A percentile compares a stretch with the other conserved stretches of the same genome.
phyloP scores from a whole-genome alignment of 352 stramenopile genomes.

The Elongisporangium anandrum region DNA sequence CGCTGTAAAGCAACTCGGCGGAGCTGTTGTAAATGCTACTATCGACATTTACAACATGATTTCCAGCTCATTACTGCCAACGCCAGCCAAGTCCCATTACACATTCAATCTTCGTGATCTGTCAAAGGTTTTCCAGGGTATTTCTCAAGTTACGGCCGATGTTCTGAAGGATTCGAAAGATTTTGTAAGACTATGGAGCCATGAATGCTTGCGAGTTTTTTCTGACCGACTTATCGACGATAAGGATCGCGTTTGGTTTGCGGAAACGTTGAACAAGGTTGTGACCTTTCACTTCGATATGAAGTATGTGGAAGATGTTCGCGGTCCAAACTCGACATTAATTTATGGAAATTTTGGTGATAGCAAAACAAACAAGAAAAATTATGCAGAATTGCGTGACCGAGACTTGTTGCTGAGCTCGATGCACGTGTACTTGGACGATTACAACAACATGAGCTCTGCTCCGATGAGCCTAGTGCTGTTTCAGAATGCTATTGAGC shows the following conservation, averaged over 20 bases:
- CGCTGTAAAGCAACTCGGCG: slow-evolving; percentile 75
- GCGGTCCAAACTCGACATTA: slow-evolving; percentile 55
- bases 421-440: slow-evolving; percentile 92
- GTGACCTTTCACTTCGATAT: slow-evolving; percentile 77
- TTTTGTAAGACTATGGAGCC: slow-evolving; percentile 88
- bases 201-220: slow-evolving; percentile 91
- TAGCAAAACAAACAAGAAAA: slow-evolving; percentile 50
- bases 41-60: slow-evolving; percentile 93
- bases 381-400: slow-evolving; percentile 89
- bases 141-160: slow-evolving; percentile 78
- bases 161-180: slow-evolving; percentile 80
- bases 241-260: slow-evolving; percentile 86
- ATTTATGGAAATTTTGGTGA: slow-evolving; percentile 92
- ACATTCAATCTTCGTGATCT: slow-evolving; percentile 94
- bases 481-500: slow-evolving; percentile 94
- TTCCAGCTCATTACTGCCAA: slow-evolving; percentile 85
- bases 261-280: slow-evolving; percentile 52
- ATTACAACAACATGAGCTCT: slow-evolving; percentile 95
- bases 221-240: slow-evolving; percentile 90
- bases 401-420: slow-evolving; percentile 65
- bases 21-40: slow-evolving; percentile 74
- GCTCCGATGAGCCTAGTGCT: slow-evolving; percentile 93
- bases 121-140: slow-evolving; percentile 91
- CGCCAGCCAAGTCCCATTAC: slow-evolving; percentile 93
- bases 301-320: slow-evolving; percentile 63